phyloP scores from a whole-genome alignment of 495 filamentous ascomycete species.

The Acidiella bohemica region DNA sequence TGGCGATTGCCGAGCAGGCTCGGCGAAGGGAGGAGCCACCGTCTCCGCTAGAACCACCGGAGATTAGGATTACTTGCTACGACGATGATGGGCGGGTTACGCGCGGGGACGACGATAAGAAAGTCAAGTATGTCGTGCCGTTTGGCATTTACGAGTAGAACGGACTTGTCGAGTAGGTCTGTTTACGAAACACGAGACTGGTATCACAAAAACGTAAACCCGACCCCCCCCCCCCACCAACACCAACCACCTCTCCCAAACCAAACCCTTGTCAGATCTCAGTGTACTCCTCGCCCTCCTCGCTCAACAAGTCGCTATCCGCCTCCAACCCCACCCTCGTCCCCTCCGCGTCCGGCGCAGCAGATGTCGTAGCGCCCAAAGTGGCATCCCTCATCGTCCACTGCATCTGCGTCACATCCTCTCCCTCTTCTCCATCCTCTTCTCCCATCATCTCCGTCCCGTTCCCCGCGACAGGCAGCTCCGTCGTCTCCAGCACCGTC shows the following conservation, averaged over 20 bases:
- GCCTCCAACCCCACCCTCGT: constrained; percentile 11
- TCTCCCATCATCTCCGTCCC: constrained; percentile 17
- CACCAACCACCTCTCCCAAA: neutral
- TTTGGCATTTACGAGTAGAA: too few relatives aligned
- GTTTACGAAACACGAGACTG: neutral
- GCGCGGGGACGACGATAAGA: too few relatives aligned
- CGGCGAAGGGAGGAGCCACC: too few relatives aligned
- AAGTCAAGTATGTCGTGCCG: too few relatives aligned
- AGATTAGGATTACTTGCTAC: too few relatives aligned
- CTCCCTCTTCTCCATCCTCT: constrained; percentile 28
- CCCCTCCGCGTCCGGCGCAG: constrained; percentile 15
- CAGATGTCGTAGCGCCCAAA: constrained; percentile 13
- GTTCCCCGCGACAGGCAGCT: too few relatives aligned
- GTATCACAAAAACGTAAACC: neutral
- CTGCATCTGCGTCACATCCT: constrained; percentile 8
- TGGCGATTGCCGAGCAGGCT: too few relatives aligned
- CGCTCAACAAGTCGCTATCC: constrained; percentile 7
- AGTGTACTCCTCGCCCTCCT: constrained; percentile 5
- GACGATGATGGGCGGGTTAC: too few relatives aligned
- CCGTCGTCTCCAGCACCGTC: constrained; percentile 16
- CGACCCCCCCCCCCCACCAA: neutral
- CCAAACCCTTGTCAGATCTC: neutral
- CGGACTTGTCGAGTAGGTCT: too few relatives aligned
- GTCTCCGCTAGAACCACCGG: too few relatives aligned
- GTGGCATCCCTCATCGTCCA: constrained; percentile 5